Evolutionary conservation across 352 stramenopile species (phyloP).

Genomic region (Phytophthora palmivora): DNA sequence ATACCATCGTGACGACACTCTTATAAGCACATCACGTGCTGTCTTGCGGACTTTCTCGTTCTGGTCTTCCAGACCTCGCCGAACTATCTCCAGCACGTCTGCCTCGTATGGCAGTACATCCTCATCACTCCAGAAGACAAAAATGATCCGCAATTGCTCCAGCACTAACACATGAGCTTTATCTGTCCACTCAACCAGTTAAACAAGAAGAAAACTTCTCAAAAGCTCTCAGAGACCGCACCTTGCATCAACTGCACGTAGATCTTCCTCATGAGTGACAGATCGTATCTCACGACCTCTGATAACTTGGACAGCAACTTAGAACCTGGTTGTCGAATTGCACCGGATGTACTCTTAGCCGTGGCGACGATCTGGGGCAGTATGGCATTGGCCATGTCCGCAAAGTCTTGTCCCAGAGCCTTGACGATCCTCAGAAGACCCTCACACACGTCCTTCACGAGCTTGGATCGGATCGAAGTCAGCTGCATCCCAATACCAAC

Average conservation of each 20-base stretch:
- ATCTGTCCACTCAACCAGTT: conserved; percentile 36
- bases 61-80: conserved; percentile 53
- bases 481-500: conserved; percentile 51
- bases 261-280: conserved; percentile 54
- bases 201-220: conserved; percentile 2
- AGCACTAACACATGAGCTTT: conserved; percentile 59
- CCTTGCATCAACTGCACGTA: conserved; percentile 53
- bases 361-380: conserved; percentile 55
- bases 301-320: conserved; percentile 63
- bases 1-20: conserved; percentile 61
- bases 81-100: conserved; percentile 65
- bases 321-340: conserved; percentile 58
- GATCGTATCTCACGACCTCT: conserved; percentile 66
- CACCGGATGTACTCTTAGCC: conserved; percentile 59
- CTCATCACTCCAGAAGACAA: conserved; percentile 58
- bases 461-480: conserved; percentile 52
- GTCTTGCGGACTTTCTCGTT: conserved; percentile 46
- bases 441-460: conserved; percentile 60
- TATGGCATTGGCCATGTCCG: conserved; percentile 64
- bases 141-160: conserved; percentile 63
- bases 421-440: conserved; percentile 57
- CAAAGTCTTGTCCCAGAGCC: conserved; percentile 51
- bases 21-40: conserved; percentile 55
- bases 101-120: conserved; percentile 52
- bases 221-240: conserved; percentile 13